phyloP scores from a whole-genome alignment of 164 flowering plant genomes.

The Vitis amurensis region DNA sequence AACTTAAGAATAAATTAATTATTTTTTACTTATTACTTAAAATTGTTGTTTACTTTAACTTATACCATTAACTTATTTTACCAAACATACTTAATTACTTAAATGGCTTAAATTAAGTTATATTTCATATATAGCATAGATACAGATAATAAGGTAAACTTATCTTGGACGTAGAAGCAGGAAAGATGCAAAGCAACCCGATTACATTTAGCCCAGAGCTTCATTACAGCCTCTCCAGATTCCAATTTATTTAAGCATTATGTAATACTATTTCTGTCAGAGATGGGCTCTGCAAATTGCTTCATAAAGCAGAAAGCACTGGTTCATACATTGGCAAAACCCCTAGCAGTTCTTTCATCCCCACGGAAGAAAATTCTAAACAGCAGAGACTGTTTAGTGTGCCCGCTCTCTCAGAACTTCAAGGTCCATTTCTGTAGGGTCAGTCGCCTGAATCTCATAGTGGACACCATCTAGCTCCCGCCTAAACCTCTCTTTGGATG shows the following conservation, averaged over 20 bases:
- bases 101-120: no score
- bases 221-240: not conserved
- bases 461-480: constrained; percentile 62
- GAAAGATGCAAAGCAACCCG: no score
- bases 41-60: no score
- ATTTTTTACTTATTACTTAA: no score
- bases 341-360: not conserved
- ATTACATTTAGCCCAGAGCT: no score
- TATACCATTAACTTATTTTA: no score
- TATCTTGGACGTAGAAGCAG: no score
- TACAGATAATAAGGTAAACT: no score
- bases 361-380: not conserved
- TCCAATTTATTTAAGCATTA: constrained; percentile 11
- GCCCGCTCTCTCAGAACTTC: constrained; percentile 63
- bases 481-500: constrained; percentile 60
- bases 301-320: constrained; percentile 4
- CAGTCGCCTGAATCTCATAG: constrained; percentile 79
- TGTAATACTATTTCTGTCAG: constrained; percentile 5
- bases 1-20: no score
- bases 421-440: constrained; percentile 73
- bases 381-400: constrained; percentile 22
- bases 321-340: constrained; percentile 1
- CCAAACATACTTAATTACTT: no score
- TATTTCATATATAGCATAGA: no score
- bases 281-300: not conserved